Evolutionary conservation across 2,329 filamentous ascomycete genomes (phyloP), one percentile per base, ranked within the genome.

Genomic region (Daldinia eschscholtzii): DNA sequence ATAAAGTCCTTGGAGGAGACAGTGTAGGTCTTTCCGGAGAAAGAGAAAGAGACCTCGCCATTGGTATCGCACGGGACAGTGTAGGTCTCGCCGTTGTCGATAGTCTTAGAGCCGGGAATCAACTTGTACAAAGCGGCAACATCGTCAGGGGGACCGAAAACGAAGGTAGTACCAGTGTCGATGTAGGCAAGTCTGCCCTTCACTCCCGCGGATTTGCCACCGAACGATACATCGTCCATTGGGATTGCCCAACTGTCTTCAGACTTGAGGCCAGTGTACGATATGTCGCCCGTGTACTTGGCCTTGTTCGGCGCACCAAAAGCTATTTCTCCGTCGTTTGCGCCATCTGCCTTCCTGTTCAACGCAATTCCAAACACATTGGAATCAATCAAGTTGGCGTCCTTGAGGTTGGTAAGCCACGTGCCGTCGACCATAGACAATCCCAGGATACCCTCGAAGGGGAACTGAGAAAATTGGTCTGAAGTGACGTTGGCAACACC

Each of bases 361-460:
- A 97, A 81, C 63, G 89, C 89, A 28, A 97, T 83, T 61, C 88
- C 89, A 75, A 95, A 90, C 20, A 95, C 79, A 76, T 92, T 93
- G 4, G 87, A 76, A 13, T 81, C 73, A 48, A 96, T 81, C 20
- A 87, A 75, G 23, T 86, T 84, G n/a, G 86, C 83, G 1, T 85
- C 75, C 15, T 83, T 82, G 50, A 97, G 80, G 1, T 85, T 81
- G 42, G 91, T 83, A 77, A 96, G 84, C 73, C 96, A 90, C 50
- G 89, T 92, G 20, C 91, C 87, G 4, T 86, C 86, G 68, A 86
- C 86, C 73, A 90, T 89, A 15, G 92, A 91, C 26, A 97, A 81
- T 3, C 93, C 94, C 2, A 97, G 82, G 56, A 97, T 97, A 26
- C 94, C 94, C 78, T 97, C 94, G 79, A 97, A 94, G 1, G 93